Percentiles rank a stretch among this genome's conserved stretches.
These are phyloP conservation scores for Pichia insulana DNA, from an alignment of 805 yeast species.

Conservation along the genomic window DNA sequence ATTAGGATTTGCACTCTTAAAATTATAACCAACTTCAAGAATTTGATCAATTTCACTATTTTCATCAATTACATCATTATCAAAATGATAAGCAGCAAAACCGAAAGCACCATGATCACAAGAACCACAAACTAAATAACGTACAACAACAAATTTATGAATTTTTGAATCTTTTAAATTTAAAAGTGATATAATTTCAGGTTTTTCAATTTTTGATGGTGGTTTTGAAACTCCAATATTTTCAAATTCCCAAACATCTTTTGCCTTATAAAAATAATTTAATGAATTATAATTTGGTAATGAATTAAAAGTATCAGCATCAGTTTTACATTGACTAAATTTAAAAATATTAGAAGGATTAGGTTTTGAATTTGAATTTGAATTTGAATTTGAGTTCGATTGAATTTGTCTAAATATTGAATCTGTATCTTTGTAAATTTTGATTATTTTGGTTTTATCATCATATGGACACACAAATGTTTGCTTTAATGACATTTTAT, in stretches of 20 bases:
- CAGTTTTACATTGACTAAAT: conserved; percentile 3
- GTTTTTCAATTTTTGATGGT: background rate
- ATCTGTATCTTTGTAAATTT: conserved; percentile 7
- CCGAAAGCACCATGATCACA: conserved; percentile 78
- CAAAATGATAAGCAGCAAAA: conserved; percentile 38
- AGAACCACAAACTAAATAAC: conserved; percentile 61
- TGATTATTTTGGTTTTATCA: conserved; percentile 10
- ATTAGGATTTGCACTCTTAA: conserved; percentile 9
- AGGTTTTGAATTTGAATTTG: background rate
- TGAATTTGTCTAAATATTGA: conserved; percentile 1
- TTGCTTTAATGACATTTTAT: background rate
- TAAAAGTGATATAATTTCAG: conserved; percentile 3
- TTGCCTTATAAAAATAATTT: conserved; percentile 31
- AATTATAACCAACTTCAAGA: conserved; percentile 8
- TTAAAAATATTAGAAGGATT: conserved; percentile 8
- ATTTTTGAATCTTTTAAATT: conserved; percentile 16
- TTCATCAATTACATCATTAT: conserved; percentile 13
- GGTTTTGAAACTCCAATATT: conserved; percentile 65
- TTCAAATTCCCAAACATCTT: conserved; percentile 72
- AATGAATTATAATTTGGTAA: background rate
- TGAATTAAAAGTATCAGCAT: background rate
- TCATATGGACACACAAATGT: conserved; percentile 13
- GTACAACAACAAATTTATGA: conserved; percentile 30
- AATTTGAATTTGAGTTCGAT: background rate
- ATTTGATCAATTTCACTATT: conserved; percentile 4